Evolutionary conservation across 2,329 filamentous ascomycete species (phyloP).

Genomic region (Calonectria montana): DNA sequence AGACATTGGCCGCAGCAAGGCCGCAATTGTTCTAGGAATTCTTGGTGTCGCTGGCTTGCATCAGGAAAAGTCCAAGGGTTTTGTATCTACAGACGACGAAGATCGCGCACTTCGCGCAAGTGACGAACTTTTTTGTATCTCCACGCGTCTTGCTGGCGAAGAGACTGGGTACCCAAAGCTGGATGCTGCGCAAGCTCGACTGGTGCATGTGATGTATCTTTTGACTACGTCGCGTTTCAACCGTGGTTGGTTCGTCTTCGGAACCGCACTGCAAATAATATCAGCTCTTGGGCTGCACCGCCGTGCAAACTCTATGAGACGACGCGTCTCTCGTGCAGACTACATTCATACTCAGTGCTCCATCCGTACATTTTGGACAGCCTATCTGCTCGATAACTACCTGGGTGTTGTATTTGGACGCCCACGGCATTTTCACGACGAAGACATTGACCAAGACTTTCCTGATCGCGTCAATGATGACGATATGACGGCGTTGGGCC

Average conservation of each 20-base stretch:
- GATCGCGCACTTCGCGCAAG: constrained; percentile 42
- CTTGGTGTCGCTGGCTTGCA: constrained; percentile 61
- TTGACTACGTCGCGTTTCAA: constrained; percentile 69
- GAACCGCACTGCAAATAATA: constrained; percentile 65
- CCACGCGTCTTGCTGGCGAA: constrained; percentile 54
- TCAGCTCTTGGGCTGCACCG: constrained; percentile 55
- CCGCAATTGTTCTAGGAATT: constrained; percentile 60
- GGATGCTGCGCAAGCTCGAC: constrained; percentile 67
- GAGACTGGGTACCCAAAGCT: constrained; percentile 66
- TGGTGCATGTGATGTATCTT: constrained; percentile 69
- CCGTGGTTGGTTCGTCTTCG: constrained; percentile 71
- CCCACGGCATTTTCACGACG: constrained; percentile 70
- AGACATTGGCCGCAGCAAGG: constrained; percentile 55
- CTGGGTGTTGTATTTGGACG: constrained; percentile 72
- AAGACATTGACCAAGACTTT: constrained; percentile 72
- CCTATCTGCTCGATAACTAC: constrained; percentile 72
- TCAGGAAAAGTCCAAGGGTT: constrained; percentile 51
- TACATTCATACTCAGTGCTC: constrained; percentile 63
- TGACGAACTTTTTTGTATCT: constrained; percentile 56
- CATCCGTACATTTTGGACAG: constrained; percentile 70
- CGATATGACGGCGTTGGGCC: constrained; percentile 60
- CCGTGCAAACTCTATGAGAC: constrained; percentile 34
- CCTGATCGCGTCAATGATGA: constrained; percentile 67
- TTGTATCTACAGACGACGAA: constrained; percentile 39
- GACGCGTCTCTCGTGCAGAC: constrained; percentile 42